Conservation (phyloP, 306 rosid species). For the Biancaea sappan region DNA sequence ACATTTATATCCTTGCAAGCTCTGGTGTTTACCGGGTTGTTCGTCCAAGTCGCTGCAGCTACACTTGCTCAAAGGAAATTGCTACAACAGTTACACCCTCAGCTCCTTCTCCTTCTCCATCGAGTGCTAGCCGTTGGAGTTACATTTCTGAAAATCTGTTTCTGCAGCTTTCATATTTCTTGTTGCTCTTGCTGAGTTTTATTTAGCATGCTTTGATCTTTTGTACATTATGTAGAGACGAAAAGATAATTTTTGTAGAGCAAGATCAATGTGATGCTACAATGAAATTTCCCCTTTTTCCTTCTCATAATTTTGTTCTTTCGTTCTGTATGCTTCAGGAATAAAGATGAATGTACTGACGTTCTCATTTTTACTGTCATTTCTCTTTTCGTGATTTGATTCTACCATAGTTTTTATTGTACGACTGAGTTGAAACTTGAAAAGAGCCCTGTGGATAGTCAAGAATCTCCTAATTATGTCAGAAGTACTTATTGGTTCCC, state of each 20-base stretch:
- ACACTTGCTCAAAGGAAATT: slow-evolving; percentile 56
- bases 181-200: slow-evolving; percentile 33
- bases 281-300: neutral
- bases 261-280: neutral
- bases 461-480: neutral
- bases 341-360: neutral
- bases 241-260: neutral
- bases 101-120: slow-evolving; percentile 33
- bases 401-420: neutral
- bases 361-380: neutral
- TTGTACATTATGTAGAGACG: slow-evolving; percentile 12
- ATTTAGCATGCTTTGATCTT: slow-evolving; percentile 12
- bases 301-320: neutral
- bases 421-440: neutral
- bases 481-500: neutral
- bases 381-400: neutral
- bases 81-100: slow-evolving; percentile 39
- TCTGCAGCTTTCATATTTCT: slow-evolving; percentile 35
- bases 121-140: slow-evolving; percentile 32
- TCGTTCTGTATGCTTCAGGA: neutral
- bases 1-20: slow-evolving; percentile 66
- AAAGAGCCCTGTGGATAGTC: neutral
- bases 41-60: slow-evolving; percentile 76
- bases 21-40: slow-evolving; percentile 75
- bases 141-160: slow-evolving; percentile 15